Evolutionary conservation across 176 grass and related monocot species (phyloP).

Genomic region (Ampelocalamus luodianensis): DNA sequence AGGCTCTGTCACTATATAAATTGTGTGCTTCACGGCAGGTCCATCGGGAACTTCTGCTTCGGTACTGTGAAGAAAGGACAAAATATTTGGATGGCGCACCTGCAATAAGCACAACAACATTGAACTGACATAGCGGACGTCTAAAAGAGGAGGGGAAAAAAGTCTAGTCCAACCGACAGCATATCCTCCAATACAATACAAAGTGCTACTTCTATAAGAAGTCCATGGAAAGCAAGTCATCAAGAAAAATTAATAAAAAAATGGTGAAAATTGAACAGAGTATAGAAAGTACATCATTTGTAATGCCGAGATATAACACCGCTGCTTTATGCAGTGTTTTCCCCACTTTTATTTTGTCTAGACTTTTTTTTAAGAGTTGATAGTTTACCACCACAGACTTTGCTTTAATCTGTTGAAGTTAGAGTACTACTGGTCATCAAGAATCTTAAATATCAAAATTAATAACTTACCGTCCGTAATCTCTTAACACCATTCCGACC

Average conservation of each 20-base stretch:
- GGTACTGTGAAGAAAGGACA: conserved; percentile 96
- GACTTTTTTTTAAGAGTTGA: conserved; percentile 20
- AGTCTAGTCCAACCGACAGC: background rate
- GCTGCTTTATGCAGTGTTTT: background rate
- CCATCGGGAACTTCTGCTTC: conserved; percentile 89
- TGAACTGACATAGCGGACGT: conserved; percentile 31
- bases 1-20: conserved; percentile 97
- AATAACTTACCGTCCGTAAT: conserved; percentile 75
- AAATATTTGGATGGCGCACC: conserved; percentile 99
- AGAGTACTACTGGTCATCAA: conserved; percentile 33
- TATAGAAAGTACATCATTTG: conserved; percentile 8
- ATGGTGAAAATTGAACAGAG: background rate
- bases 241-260: background rate
- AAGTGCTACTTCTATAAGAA: background rate
- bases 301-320: conserved; percentile 18
- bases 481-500: conserved; percentile 95
- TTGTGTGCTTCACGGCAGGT: conserved; percentile 73
- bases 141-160: background rate
- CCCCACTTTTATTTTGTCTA: background rate
- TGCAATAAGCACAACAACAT: conserved; percentile 48
- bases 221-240: conserved; percentile 13
- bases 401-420: background rate
- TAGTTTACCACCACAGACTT: conserved; percentile 3
- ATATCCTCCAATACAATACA: background rate
- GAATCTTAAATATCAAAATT: background rate